Percentiles rank a stretch among this genome's conserved stretches.
Conservation (phyloP, 106 monocot species). For the Dendrobium huoshanense region DNA sequence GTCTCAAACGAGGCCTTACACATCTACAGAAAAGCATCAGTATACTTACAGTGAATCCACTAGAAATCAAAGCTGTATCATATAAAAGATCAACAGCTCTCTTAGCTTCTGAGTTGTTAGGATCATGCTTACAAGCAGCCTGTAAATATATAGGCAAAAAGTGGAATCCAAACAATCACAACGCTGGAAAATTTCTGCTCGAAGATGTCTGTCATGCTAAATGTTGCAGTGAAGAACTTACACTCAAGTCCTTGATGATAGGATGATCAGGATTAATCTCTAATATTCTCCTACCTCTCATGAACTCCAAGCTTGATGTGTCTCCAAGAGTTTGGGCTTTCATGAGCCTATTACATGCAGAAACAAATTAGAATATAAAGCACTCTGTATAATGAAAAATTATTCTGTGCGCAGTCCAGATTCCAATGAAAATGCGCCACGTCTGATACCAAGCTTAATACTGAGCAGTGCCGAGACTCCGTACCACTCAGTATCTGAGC, state of each 20-base stretch:
- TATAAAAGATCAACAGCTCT: conserved; percentile 93
- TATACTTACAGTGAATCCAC: conserved; percentile 89
- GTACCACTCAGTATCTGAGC: too few species aligned
- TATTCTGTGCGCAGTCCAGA: too few species aligned
- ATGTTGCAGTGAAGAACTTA: conserved; percentile 24
- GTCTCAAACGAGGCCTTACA: too few species aligned
- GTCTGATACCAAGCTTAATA: too few species aligned
- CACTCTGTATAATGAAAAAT: neutral
- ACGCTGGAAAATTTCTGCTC: neutral
- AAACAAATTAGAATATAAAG: neutral
- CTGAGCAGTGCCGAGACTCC: too few species aligned
- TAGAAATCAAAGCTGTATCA: conserved; percentile 91
- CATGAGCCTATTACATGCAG: conserved; percentile 57
- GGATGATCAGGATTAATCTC: conserved; percentile 94
- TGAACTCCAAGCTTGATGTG: conserved; percentile 88
- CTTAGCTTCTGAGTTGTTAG: conserved; percentile 70
- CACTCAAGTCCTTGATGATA: conserved; percentile 82
- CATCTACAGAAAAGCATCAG: too few species aligned
- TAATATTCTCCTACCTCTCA: conserved; percentile 88
- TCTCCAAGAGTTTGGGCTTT: conserved; percentile 93
- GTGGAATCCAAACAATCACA: neutral
- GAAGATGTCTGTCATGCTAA: neutral
- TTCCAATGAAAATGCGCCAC: too few species aligned
- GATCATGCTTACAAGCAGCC: conserved; percentile 95
- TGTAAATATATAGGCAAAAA: conserved; percentile 16